phyloP scores from a whole-genome alignment of 2,329 filamentous ascomycete species.

The Stemphylium lycopersici region DNA sequence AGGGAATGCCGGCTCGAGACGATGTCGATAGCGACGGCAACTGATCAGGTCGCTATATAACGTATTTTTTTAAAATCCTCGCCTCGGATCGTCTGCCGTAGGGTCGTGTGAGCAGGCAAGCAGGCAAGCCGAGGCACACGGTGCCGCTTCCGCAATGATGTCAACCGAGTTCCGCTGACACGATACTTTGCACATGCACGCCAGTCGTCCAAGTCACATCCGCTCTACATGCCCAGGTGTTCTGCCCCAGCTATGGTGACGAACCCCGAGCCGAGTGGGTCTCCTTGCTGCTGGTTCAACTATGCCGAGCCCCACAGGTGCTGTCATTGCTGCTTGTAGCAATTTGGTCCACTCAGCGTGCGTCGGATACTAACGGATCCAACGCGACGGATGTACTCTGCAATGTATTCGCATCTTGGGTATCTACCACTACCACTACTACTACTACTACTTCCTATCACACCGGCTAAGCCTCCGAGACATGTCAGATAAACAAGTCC shows the following conservation, averaged over 20 bases:
- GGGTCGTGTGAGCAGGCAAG: slow-evolving; percentile 23
- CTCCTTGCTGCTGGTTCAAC: slow-evolving; percentile 11
- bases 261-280: slow-evolving; percentile 23
- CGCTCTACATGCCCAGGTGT: not conserved
- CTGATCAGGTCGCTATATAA: slow-evolving; percentile 22
- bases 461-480: not conserved
- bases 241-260: not conserved
- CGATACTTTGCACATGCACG: slow-evolving; percentile 32
- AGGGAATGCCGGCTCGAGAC: slow-evolving; percentile 11
- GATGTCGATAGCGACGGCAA: slow-evolving; percentile 12
- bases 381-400: no score
- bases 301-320: slow-evolving; percentile 16
- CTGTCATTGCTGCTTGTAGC: slow-evolving; percentile 26
- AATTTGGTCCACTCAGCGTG: slow-evolving; percentile 19
- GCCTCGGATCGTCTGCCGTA: slow-evolving; percentile 9
- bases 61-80: not conserved
- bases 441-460: not conserved
- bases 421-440: slow-evolving; percentile 9
- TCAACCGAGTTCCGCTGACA: slow-evolving; percentile 12
- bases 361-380: slow-evolving; percentile 14
- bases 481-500: slow-evolving; percentile 55
- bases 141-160: slow-evolving; percentile 23
- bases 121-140: slow-evolving; percentile 35
- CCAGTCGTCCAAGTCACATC: slow-evolving; percentile 5
- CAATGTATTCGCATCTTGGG: slow-evolving; percentile 16